phyloP scores from a whole-genome alignment of 495 filamentous ascomycete genomes.

The Lasiosphaeris hirsuta region DNA sequence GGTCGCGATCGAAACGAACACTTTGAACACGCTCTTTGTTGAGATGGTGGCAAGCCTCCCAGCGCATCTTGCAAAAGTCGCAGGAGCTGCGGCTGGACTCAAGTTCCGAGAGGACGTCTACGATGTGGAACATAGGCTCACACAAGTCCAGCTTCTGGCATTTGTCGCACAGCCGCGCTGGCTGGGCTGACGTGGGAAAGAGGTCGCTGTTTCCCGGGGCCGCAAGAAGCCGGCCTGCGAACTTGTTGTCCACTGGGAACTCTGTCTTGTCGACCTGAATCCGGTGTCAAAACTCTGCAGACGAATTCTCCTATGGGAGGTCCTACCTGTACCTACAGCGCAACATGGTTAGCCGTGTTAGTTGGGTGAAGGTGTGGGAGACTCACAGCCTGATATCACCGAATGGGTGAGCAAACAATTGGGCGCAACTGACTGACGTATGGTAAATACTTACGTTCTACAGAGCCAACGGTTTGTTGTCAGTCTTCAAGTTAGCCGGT shows the following conservation, averaged over 20 bases:
- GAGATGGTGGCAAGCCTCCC: constrained; percentile 7
- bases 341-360: no score
- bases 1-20: constrained; percentile 10
- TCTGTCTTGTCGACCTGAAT: constrained; percentile 3
- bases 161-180: background rate
- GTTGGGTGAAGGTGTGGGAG: no score
- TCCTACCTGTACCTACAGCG: no score
- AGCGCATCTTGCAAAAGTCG: constrained; percentile 19
- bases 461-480: background rate
- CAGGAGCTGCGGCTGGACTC: constrained; percentile 5
- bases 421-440: no score
- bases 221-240: background rate
- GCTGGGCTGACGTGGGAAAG: background rate
- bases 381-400: no score
- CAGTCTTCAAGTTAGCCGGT: background rate
- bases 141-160: constrained; percentile 6
- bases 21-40: background rate
- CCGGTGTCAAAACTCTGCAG: background rate
- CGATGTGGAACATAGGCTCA: constrained; percentile 1
- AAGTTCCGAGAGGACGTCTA: constrained; percentile 1
- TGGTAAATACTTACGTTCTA: background rate
- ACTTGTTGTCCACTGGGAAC: constrained; percentile 5
- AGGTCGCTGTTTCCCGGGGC: background rate
- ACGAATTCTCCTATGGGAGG: no score
- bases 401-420: no score